phyloP scores from a whole-genome alignment of 2,329 filamentous ascomycete species.

The Colletotrichum sp. region DNA sequence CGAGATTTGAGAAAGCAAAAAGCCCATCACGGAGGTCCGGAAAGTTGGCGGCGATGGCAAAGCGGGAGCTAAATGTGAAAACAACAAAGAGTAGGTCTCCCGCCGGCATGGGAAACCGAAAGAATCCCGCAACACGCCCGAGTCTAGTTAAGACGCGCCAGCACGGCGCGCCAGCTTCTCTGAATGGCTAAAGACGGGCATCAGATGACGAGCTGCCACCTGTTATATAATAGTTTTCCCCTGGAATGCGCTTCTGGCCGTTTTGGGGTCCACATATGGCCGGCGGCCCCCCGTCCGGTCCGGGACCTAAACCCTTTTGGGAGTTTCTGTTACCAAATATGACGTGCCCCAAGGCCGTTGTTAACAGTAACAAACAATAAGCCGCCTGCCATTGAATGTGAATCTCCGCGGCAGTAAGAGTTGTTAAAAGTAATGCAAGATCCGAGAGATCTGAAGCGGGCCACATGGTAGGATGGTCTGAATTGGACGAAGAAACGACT shows the following conservation, averaged over 20 bases:
- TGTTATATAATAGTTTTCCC: constrained; percentile 18
- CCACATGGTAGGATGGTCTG: neutral
- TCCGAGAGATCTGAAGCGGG: neutral
- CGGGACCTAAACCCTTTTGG: constrained; percentile 20
- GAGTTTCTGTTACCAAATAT: constrained; percentile 33
- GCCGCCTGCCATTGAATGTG: constrained; percentile 16
- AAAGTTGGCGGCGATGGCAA: neutral
- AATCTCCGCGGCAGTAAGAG: constrained; percentile 30
- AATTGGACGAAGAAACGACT: neutral
- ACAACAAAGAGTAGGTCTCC: neutral
- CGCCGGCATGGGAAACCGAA: neutral
- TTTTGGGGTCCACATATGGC: neutral
- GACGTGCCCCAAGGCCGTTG: constrained; percentile 16
- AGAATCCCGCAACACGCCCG: neutral
- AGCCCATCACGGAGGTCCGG: neutral
- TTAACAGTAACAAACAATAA: neutral
- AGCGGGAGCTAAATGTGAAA: neutral
- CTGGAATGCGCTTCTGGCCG: neutral
- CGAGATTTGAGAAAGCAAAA: neutral
- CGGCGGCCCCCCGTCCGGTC: constrained; percentile 4
- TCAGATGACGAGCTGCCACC: constrained; percentile 6
- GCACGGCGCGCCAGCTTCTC: neutral
- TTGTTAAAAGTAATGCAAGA: constrained; percentile 4
- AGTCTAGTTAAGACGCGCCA: neutral
- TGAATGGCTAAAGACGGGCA: neutral